phyloP scores from a whole-genome alignment of 1,284 basidiomycete genomes.

The Ceratobasidium sp. region DNA sequence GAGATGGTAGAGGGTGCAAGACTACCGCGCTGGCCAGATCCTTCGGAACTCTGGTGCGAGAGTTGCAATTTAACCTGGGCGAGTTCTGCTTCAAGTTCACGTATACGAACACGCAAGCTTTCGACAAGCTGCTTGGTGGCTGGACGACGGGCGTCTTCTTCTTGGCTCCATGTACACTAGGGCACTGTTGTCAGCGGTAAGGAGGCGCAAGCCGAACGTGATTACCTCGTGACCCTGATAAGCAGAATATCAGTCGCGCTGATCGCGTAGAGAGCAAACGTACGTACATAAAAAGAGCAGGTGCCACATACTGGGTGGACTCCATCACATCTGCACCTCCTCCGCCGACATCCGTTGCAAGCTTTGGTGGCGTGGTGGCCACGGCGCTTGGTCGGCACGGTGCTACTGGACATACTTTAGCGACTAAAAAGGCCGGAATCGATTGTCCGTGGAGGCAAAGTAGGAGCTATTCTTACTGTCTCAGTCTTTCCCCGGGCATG shows the following conservation, averaged over 20 bases:
- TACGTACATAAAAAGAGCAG: conserved; percentile 51
- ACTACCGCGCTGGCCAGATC: not conserved
- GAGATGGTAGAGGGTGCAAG: not conserved
- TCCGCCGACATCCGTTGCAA: conserved; percentile 35
- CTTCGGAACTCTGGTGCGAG: not conserved
- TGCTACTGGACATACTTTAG: conserved; percentile 25
- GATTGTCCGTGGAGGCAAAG: not conserved
- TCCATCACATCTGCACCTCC: conserved; percentile 54
- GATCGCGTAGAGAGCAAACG: not conserved
- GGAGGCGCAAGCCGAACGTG: no score
- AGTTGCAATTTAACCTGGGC: not conserved
- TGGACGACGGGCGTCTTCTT: conserved; percentile 39
- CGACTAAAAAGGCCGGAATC: not conserved
- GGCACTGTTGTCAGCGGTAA: not conserved
- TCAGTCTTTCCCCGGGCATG: not conserved
- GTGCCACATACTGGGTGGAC: conserved; percentile 54
- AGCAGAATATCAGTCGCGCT: not conserved
- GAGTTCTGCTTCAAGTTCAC: conserved; percentile 35
- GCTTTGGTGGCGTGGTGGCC: conserved; percentile 38
- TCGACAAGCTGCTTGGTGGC: conserved; percentile 37
- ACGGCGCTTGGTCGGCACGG: conserved; percentile 28
- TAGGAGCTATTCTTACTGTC: conserved; percentile 8
- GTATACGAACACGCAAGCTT: conserved; percentile 32
- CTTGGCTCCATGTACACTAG: conserved; percentile 43
- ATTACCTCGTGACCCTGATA: conserved; percentile 36